A percentile compares a stretch with the other conserved stretches of the same genome.
Evolutionary conservation across 2,329 filamentous ascomycete genomes (phyloP).

Genomic region (Fusarium chlamydosporum): DNA sequence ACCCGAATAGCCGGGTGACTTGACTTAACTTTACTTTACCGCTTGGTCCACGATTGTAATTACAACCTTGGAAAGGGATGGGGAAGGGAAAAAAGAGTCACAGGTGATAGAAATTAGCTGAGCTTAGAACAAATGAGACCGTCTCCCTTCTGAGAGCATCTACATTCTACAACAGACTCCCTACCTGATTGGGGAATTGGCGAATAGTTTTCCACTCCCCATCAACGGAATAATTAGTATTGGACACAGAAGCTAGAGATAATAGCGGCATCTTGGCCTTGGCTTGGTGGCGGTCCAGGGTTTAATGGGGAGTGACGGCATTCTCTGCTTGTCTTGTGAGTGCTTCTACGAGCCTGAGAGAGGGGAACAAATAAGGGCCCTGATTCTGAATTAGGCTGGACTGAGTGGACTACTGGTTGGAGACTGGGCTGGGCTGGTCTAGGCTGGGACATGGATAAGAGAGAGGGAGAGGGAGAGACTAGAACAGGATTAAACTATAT

Average conservation of each 20-base stretch:
- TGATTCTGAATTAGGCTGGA: conserved; percentile 8
- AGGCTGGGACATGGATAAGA: conserved; percentile 1
- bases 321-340: conserved; percentile 8
- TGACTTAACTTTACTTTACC: not conserved
- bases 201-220: conserved; percentile 13
- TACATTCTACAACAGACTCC: not conserved
- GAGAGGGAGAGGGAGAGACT: not conserved
- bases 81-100: not conserved
- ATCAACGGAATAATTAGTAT: conserved; percentile 22
- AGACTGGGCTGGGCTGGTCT: conserved; percentile 10
- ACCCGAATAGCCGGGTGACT: conserved; percentile 29
- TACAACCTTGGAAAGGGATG: conserved; percentile 7
- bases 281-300: conserved; percentile 38
- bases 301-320: conserved; percentile 47
- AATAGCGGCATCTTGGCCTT: conserved; percentile 44
- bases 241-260: conserved; percentile 24
- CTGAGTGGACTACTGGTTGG: not conserved
- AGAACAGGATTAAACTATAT: not conserved
- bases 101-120: conserved; percentile 14
- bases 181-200: conserved; percentile 15
- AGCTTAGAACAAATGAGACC: conserved; percentile 16
- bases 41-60: conserved; percentile 23
- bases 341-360: not conserved
- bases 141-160: conserved; percentile 26
- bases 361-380: conserved; percentile 5